Percentiles rank a stretch among this genome's conserved stretches.
Evolutionary conservation across 2,329 filamentous ascomycete species (phyloP).

Genomic region (Calcarisporium arbuscula): DNA sequence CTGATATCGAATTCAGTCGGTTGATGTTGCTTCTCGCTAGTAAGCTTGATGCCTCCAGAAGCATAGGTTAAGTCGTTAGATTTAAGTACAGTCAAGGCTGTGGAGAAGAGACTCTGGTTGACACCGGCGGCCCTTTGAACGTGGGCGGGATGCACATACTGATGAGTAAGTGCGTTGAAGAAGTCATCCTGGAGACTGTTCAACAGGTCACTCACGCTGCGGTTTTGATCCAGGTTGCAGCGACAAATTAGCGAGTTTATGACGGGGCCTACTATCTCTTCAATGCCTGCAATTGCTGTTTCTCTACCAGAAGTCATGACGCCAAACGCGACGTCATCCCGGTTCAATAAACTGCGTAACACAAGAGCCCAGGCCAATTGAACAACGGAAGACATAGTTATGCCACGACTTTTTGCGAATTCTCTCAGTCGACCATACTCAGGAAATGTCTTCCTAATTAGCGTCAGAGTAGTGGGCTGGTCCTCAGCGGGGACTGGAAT

Average conservation of each 20-base stretch:
- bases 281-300: not conserved
- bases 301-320: conserved; percentile 1
- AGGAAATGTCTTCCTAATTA: no score
- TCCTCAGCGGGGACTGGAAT: no score
- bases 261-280: not conserved
- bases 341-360: not conserved
- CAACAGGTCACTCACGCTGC: not conserved
- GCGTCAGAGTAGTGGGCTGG: no score
- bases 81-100: not conserved
- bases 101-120: no score
- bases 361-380: not conserved
- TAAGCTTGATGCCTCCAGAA: no score
- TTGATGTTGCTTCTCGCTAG: no score
- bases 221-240: not conserved
- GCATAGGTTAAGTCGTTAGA: no score
- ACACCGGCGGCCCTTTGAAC: no score
- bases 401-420: not conserved
- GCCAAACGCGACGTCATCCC: conserved; percentile 2
- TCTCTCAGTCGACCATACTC: no score
- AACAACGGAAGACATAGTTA: not conserved
- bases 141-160: no score
- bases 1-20: conserved; percentile 4
- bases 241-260: conserved; percentile 1
- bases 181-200: no score
- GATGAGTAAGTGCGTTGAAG: no score